phyloP scores from a whole-genome alignment of 164 flowering plant species.

The Houttuynia cordata region DNA sequence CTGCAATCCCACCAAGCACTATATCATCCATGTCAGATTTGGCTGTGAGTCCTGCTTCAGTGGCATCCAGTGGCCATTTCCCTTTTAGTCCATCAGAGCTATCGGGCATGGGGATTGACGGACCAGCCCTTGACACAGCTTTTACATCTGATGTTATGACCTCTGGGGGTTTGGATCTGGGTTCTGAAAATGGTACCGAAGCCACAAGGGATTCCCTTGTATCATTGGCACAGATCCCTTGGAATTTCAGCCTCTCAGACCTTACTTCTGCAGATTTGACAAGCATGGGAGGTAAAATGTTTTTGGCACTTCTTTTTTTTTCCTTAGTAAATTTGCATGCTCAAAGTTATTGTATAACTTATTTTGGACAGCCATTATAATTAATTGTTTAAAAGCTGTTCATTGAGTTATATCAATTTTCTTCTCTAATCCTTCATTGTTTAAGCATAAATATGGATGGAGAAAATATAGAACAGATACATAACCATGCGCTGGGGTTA shows the following conservation, averaged over 20 bases:
- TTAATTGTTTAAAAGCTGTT: too few relatives aligned
- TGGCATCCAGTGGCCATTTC: conserved; percentile 87
- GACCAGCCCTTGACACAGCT: conserved; percentile 74
- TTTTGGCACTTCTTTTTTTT: too few relatives aligned
- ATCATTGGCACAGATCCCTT: conserved; percentile 76
- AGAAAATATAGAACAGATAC: too few relatives aligned
- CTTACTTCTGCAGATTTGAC: conserved; percentile 72
- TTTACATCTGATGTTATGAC: conserved; percentile 76
- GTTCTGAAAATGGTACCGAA: conserved; percentile 59
- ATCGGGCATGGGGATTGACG: conserved; percentile 78
- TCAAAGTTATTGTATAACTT: too few relatives aligned
- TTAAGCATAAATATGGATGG: too few relatives aligned
- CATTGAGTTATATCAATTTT: too few relatives aligned
- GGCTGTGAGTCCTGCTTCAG: conserved; percentile 94
- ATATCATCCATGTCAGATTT: conserved; percentile 84
- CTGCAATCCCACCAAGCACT: conserved; percentile 19
- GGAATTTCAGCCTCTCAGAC: conserved; percentile 94
- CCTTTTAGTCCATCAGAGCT: conserved; percentile 84
- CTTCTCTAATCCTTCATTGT: too few relatives aligned
- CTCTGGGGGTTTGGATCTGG: conserved; percentile 76
- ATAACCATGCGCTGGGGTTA: too few relatives aligned
- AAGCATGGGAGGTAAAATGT: conserved; percentile 69
- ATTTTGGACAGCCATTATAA: too few relatives aligned
- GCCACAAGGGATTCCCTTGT: conserved; percentile 68
- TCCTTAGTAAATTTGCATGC: too few relatives aligned